These are phyloP conservation scores for Microdochium paspali DNA, from an alignment of 2,329 filamentous ascomycete genomes.

Conservation along the genomic window DNA sequence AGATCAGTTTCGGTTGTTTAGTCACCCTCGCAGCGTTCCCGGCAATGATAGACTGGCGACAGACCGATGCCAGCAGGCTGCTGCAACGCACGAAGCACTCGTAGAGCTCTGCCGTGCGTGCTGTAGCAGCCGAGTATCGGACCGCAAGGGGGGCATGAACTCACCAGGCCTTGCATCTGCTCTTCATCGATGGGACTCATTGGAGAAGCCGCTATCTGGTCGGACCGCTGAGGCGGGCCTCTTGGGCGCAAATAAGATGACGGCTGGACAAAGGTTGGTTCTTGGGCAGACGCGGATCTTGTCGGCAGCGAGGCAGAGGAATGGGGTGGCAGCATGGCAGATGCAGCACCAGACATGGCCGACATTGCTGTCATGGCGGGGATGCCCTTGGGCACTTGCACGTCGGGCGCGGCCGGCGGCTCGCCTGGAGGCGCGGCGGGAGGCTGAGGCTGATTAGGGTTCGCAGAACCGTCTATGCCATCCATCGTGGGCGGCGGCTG, in stretches of 20 bases:
- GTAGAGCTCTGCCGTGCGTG: no score
- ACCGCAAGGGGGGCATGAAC: constrained; percentile 22
- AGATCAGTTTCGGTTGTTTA: no score
- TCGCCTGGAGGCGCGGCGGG: background rate
- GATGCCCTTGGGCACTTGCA: background rate
- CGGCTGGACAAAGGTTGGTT: constrained; percentile 36
- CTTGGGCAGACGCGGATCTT: background rate
- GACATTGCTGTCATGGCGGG: constrained; percentile 1
- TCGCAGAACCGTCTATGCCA: background rate
- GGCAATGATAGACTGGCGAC: no score
- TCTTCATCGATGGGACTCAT: constrained; percentile 62
- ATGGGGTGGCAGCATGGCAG: constrained; percentile 8
- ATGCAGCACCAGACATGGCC: background rate
- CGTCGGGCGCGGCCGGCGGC: background rate
- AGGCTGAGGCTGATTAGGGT: constrained; percentile 1
- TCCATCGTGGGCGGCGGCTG: background rate
- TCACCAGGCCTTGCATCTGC: constrained; percentile 69
- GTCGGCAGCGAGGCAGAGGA: constrained; percentile 43
- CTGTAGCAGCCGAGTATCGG: no score
- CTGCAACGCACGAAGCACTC: no score
- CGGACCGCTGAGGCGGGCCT: constrained; percentile 7
- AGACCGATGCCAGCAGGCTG: no score
- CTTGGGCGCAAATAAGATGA: constrained; percentile 40
- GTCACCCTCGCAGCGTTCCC: no score
- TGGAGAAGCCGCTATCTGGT: constrained; percentile 31